Base-by-base conservation (phyloP, 2,329 filamentous ascomycete genomes). In the Nigrospora sphaerica region DNA sequence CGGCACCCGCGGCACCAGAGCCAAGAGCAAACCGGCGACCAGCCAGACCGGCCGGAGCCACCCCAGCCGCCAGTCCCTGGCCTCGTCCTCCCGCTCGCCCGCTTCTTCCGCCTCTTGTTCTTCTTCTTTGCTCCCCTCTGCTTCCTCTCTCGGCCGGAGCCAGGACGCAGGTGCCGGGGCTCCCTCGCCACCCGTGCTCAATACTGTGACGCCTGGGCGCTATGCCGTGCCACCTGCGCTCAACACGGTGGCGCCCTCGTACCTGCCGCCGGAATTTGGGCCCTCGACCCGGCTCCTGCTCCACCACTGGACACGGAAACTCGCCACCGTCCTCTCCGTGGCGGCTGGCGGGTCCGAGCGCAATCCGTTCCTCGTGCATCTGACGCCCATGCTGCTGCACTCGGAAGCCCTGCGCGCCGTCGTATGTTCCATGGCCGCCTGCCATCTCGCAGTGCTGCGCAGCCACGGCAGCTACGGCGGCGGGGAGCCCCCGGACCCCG, bases 391-490 rank as follows among this genome's bases (percentile, higher is more conserved):
- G 57, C 53, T 59, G 43, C 18, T 51, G 5, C 49, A 56, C 23
- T 62, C 62, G 4, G 40, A 45, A 2, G 52, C 59, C 4, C 57
- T 63, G 5, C 54, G 56, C 17, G 57, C 52, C 23, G 57, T 59
- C 35, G 42, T 64, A 18, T 60, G 58, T 33, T 59, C 54, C 12
- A 61, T 64, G 52, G 61, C 62, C 1, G 62, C 62, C 2, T 53
- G 51, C 17, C 62, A 64, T 40, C 47, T 64, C 9, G 57, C 57
- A 4, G 51, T 60, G 18, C 48, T 64, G 13, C 54, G 46, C 23
- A 35, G 49, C 16, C 57, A 62, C 37, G 17, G 18, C 32, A 11
- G 32, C 11, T 10, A 3, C 3, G 37, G 37, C 17, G 37, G 23
- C 37, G 37, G 16, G 17, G 18, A 18, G 23, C 7, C 23, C 23